Conservation (phyloP, 2,329 filamentous ascomycete species). For the Claviceps arundinis region DNA sequence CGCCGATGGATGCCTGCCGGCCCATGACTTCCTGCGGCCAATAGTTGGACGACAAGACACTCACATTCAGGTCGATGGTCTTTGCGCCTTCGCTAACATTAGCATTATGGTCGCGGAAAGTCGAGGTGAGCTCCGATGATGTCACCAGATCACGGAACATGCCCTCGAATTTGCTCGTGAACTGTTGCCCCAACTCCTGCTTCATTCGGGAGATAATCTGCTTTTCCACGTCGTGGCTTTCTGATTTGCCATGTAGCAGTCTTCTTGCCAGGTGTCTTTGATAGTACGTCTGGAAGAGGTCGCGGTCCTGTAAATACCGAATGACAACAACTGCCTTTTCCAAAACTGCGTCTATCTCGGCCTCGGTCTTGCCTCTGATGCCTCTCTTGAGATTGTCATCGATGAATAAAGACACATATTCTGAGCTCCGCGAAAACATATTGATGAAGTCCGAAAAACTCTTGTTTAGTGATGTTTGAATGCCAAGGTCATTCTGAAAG, state of each 20-base stretch:
- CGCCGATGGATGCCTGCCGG: slow-evolving; percentile 35
- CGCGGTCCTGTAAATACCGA: slow-evolving; percentile 80
- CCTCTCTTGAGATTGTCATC: slow-evolving; percentile 93
- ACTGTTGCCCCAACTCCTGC: slow-evolving; percentile 85
- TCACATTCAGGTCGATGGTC: slow-evolving; percentile 66
- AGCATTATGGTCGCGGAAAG: slow-evolving; percentile 57
- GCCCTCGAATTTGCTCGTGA: slow-evolving; percentile 83
- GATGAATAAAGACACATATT: slow-evolving; percentile 92
- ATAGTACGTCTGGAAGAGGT: slow-evolving; percentile 94
- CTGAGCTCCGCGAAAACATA: slow-evolving; percentile 68
- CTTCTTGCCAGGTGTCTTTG: slow-evolving; percentile 90
- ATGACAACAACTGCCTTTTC: slow-evolving; percentile 84
- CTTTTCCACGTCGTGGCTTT: slow-evolving; percentile 85
- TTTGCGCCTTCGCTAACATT: slow-evolving; percentile 32
- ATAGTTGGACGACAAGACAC: slow-evolving; percentile 81
- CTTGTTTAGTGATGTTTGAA: slow-evolving; percentile 72
- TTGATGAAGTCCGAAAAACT: slow-evolving; percentile 94
- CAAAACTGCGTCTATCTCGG: slow-evolving; percentile 68
- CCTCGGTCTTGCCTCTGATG: slow-evolving; percentile 83
- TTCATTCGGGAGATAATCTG: slow-evolving; percentile 97
- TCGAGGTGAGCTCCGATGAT: slow-evolving; percentile 67
- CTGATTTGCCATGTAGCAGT: slow-evolving; percentile 75
- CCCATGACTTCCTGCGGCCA: slow-evolving; percentile 90
- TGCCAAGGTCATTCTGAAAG: slow-evolving; percentile 59
- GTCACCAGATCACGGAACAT: slow-evolving; percentile 97